Conservation (phyloP, 1,284 basidiomycete species). For the Cerioporus squamosus region DNA sequence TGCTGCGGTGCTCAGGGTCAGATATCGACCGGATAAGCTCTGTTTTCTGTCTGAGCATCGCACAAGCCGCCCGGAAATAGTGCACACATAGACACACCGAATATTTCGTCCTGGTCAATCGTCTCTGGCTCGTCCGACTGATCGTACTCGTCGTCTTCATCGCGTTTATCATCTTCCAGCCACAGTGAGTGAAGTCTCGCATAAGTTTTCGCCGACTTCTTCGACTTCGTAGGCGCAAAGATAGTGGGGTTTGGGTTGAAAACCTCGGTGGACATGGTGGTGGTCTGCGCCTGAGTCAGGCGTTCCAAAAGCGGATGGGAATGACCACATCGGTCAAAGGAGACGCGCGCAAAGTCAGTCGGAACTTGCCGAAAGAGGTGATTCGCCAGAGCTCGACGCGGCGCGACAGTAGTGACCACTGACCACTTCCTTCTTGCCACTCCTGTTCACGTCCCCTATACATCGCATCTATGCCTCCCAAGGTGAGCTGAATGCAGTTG, state of each 20-base stretch:
- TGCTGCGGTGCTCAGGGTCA: slow-evolving; percentile 96
- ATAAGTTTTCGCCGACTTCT: slow-evolving; percentile 22
- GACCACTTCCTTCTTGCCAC: slow-evolving; percentile 1
- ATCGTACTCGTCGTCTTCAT: slow-evolving; percentile 32
- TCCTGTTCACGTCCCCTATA: background rate
- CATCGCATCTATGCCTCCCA: slow-evolving; percentile 11
- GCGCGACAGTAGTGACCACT: background rate
- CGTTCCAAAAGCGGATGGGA: background rate
- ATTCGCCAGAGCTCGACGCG: slow-evolving; percentile 4
- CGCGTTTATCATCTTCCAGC: slow-evolving; percentile 36
- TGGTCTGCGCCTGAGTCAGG: background rate
- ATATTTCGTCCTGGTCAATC: slow-evolving; percentile 58
- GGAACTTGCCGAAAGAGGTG: slow-evolving; percentile 17
- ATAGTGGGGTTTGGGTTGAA: slow-evolving; percentile 45
- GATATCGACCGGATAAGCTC: slow-evolving; percentile 93
- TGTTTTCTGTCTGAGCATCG: slow-evolving; percentile 34
- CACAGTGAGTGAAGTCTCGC: slow-evolving; percentile 36
- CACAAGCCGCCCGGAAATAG: no score
- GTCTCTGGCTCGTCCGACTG: slow-evolving; percentile 41
- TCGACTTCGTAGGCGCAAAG: slow-evolving; percentile 34
- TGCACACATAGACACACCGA: slow-evolving; percentile 42
- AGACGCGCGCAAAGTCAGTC: no score
- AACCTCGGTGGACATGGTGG: slow-evolving; percentile 36
- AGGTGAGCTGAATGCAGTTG: slow-evolving; percentile 4
- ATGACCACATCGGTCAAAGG: background rate